phyloP scores from a whole-genome alignment of 768 basidiomycete genomes.

The Amanita inopinata region DNA sequence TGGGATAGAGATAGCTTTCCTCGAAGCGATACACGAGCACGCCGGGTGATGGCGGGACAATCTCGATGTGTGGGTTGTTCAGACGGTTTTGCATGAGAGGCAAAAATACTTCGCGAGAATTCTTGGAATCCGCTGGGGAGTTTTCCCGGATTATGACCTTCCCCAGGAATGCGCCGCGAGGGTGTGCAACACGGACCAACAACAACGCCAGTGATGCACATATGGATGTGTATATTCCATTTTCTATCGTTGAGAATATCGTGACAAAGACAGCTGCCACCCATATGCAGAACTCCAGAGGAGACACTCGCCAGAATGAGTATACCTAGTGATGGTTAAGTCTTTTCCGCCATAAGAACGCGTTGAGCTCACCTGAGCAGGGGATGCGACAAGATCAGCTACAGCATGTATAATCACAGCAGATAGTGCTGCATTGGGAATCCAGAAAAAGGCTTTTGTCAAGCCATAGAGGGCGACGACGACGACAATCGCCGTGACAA shows the following conservation, averaged over 20 bases:
- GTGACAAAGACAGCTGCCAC: constrained; percentile 80
- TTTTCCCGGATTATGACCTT: constrained; percentile 50
- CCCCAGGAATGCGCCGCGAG: constrained; percentile 87
- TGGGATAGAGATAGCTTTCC: constrained; percentile 84
- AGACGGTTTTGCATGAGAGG: constrained; percentile 57
- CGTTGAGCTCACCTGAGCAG: constrained; percentile 35
- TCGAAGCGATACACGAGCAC: constrained; percentile 88
- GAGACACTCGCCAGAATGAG: constrained; percentile 89
- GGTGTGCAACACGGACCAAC: constrained; percentile 78
- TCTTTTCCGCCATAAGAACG: constrained; percentile 3
- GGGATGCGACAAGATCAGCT: constrained; percentile 78
- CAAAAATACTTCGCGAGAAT: constrained; percentile 70
- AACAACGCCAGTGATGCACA: constrained; percentile 70
- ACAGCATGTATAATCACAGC: constrained; percentile 95
- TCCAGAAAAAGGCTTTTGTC: constrained; percentile 89
- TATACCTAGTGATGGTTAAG: constrained; percentile 41
- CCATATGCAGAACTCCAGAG: constrained; percentile 89
- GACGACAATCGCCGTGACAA: constrained; percentile 79
- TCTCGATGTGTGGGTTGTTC: constrained; percentile 58
- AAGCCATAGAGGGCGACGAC: constrained; percentile 92
- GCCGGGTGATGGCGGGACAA: constrained; percentile 75
- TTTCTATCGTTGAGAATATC: constrained; percentile 88
- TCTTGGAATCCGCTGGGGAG: constrained; percentile 24
- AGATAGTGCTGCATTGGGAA: constrained; percentile 71
- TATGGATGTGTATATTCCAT: constrained; percentile 87